Conservation (phyloP, 331 rosid species). For the Telfairia occidentalis region DNA sequence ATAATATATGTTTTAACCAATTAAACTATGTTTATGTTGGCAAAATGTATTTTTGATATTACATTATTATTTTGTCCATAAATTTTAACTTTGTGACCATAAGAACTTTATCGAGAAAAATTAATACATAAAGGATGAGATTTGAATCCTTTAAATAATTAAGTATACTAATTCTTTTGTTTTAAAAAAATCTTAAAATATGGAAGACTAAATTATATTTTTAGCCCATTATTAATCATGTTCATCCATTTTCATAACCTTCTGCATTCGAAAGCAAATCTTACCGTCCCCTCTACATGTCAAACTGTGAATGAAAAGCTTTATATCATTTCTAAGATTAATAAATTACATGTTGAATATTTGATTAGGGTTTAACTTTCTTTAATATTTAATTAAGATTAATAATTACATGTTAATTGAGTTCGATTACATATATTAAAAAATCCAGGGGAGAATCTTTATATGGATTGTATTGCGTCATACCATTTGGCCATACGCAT, state of each 20-base stretch:
- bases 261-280: slow-evolving; percentile 5
- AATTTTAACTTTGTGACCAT: too few relatives aligned
- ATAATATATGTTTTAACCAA: too few relatives aligned
- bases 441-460: neutral
- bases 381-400: neutral
- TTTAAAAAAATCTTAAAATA: neutral
- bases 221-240: neutral
- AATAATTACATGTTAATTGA: too few relatives aligned
- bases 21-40: too few relatives aligned
- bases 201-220: neutral
- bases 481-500: neutral
- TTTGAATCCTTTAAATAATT: neutral
- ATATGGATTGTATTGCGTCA: neutral
- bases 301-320: neutral
- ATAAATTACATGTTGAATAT: neutral
- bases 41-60: neutral
- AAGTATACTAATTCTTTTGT: neutral
- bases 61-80: neutral
- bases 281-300: neutral
- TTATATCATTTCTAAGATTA: neutral
- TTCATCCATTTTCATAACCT: neutral
- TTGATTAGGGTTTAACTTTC: neutral
- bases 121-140: neutral
- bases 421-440: neutral
- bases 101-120: neutral